Conservation (phyloP, 2,329 filamentous ascomycete genomes). For the Alternaria longipes region DNA sequence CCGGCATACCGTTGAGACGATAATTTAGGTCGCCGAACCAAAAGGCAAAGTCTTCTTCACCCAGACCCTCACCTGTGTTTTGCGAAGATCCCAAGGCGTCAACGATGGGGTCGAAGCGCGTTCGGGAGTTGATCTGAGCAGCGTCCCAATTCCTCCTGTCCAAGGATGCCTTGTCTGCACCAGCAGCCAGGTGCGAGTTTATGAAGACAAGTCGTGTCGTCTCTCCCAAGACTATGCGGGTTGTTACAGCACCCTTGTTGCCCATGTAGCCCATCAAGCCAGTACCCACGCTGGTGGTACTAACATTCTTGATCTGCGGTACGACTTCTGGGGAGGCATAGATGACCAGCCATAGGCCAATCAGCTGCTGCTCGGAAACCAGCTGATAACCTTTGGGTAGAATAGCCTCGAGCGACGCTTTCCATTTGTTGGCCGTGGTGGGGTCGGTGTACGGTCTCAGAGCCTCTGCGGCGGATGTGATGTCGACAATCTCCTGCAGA, state of each 20-base stretch:
- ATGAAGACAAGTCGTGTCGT: constrained; percentile 89
- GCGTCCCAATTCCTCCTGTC: constrained; percentile 93
- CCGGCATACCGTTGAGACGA: constrained; percentile 84
- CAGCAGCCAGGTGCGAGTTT: constrained; percentile 91
- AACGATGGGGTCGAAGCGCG: constrained; percentile 78
- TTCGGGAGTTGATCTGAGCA: constrained; percentile 76
- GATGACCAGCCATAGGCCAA: constrained; percentile 83
- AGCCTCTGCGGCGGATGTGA: constrained; percentile 81
- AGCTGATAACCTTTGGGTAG: constrained; percentile 80
- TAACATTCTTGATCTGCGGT: constrained; percentile 80
- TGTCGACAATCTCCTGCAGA: constrained; percentile 89
- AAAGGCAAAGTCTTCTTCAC: constrained; percentile 91
- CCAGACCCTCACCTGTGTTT: constrained; percentile 71
- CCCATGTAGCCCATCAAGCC: constrained; percentile 92
- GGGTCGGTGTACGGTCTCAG: constrained; percentile 79
- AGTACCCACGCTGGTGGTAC: constrained; percentile 84
- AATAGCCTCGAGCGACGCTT: constrained; percentile 74
- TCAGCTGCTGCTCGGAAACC: constrained; percentile 82
- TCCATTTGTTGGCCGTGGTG: constrained; percentile 78
- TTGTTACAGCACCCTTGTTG: constrained; percentile 91
- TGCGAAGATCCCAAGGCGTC: constrained; percentile 70
- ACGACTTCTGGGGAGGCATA: constrained; percentile 83
- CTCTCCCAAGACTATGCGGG: constrained; percentile 85
- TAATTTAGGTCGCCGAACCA: constrained; percentile 99
- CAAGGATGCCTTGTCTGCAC: constrained; percentile 77